Percentiles rank a stretch among this genome's conserved stretches.
phyloP scores from a whole-genome alignment of 2,329 filamentous ascomycete species.

The Fusarium sp. region DNA sequence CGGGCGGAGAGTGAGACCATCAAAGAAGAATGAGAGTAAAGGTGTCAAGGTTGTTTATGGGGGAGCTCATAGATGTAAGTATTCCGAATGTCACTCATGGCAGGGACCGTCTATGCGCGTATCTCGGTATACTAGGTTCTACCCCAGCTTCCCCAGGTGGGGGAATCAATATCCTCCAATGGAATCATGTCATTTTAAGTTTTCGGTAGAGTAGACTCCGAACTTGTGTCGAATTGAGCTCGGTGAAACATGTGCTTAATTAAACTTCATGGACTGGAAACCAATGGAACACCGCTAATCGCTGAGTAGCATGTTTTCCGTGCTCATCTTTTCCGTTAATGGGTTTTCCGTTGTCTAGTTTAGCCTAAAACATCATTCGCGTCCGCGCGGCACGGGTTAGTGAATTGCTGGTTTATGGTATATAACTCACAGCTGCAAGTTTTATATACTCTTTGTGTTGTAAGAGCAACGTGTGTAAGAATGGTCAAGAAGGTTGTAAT shows the following conservation, averaged over 20 bases:
- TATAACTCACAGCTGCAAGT: background rate
- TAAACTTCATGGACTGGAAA: conserved; percentile 11
- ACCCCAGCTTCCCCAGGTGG: background rate
- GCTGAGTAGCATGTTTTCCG: conserved; percentile 2
- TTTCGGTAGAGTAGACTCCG: conserved; percentile 6
- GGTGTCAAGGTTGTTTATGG: background rate
- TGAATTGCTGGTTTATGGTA: background rate
- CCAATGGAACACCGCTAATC: background rate
- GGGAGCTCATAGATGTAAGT: background rate
- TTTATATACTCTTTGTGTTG: background rate
- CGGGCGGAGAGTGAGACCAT: background rate
- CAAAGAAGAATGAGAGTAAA: background rate
- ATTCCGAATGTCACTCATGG: background rate
- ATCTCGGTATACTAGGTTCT: background rate
- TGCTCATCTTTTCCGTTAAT: conserved; percentile 18
- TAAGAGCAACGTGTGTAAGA: background rate
- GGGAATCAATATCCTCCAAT: conserved; percentile 25
- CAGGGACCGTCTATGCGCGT: background rate
- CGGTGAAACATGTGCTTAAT: conserved; percentile 1
- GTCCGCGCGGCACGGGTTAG: background rate
- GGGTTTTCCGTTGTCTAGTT: background rate
- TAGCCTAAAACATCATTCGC: conserved; percentile 8
- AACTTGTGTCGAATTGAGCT: background rate
- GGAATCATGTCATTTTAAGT: background rate
- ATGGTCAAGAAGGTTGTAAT: background rate